Evolutionary conservation across 192 early-diverging fungal species (phyloP), one percentile per base, ranked within the genome.

Genomic region (Kappamyces sp.): DNA sequence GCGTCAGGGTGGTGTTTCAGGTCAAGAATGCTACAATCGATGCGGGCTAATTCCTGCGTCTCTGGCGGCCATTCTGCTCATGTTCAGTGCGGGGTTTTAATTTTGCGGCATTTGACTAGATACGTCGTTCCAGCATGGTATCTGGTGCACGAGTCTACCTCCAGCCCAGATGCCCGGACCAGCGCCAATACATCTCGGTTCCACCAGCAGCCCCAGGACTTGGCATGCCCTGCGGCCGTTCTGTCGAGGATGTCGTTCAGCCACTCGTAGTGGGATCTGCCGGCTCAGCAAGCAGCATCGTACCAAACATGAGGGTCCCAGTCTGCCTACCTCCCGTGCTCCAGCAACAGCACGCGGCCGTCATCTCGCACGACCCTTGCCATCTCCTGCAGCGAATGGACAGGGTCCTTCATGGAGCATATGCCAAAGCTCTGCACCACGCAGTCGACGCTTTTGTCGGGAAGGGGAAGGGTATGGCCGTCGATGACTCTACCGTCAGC

Each of bases 191-290:
- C 66, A 51, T 84, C 82, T 23, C 86, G 60, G 50, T 88, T 87
- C 75, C 78, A 88, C 82, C 83, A 88, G 57, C 86, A 88, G 6
- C 74, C 86, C 84, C 85, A 88, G 55, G 61, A 58, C 7, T 72
- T 60, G 5, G 82, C 84, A 69, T 88, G 86, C 40, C 60, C 69
- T 9, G 60, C 51, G 1, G 82, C 80, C 40, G 73, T 76, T 50
- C 76, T 78, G 47, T 88, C 86, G 35, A 88, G 60, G 3, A 75
- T 49, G 0, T 53, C 49, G 66, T 88, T 84, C 36, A 86, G 31
- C 74, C 73, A 84, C 13, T 67, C 62, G 64, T 73, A 77, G 15
- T 71, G 23, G 23, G 23, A 23, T 23, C 23, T 23, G 23, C 23
- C 23, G 23, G 23, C 23, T 23, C 23, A 23, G 23, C 23, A 0